Conservation (phyloP, 306 rosid genomes). For the Dryas drummondii region DNA sequence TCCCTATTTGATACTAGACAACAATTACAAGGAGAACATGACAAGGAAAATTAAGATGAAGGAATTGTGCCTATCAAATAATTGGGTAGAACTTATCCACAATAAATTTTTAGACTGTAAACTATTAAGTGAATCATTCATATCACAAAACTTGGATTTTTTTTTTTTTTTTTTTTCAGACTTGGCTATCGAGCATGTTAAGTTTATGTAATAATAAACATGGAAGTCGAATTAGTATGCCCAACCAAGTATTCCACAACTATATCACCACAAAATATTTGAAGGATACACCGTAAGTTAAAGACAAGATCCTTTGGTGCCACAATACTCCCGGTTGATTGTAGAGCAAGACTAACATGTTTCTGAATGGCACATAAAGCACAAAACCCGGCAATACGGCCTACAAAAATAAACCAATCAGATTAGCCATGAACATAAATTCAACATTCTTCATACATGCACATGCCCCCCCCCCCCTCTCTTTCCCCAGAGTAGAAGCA, state of each 20-base stretch:
- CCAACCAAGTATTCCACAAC: not conserved
- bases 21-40: not conserved
- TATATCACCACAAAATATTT: constrained; percentile 12
- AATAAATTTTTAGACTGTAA: not conserved
- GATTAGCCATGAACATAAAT: constrained; percentile 14
- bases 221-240: not conserved
- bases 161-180: not conserved
- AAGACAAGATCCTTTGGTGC: constrained; percentile 72
- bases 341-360: constrained; percentile 89
- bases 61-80: not conserved
- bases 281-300: constrained; percentile 87
- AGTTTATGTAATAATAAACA: not conserved
- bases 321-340: constrained; percentile 76
- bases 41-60: not conserved
- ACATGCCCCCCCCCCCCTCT: not conserved
- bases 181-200: not conserved
- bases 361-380: constrained; percentile 96
- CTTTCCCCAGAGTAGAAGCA: not conserved
- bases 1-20: not conserved
- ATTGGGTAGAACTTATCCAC: not conserved
- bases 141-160: not conserved
- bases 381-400: constrained; percentile 89
- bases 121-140: not conserved
- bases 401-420: constrained; percentile 39
- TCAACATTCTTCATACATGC: not conserved